phyloP scores from a whole-genome alignment of 2,329 filamentous ascomycete species.

The Fusarium tjaetaba region DNA sequence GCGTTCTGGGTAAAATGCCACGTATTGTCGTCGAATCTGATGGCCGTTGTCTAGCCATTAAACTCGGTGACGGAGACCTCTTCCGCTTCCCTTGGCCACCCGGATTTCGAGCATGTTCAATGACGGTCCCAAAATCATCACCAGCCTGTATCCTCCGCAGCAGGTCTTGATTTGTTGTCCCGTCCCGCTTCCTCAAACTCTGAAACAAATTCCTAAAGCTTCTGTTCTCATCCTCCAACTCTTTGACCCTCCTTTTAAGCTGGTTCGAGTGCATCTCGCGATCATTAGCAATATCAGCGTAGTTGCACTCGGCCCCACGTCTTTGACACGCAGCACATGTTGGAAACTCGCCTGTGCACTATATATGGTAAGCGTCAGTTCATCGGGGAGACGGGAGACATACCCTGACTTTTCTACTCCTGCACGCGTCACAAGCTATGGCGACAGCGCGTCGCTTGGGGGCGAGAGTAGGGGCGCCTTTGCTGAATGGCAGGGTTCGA shows the following conservation, averaged over 20 bases:
- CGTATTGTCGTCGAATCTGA: not conserved
- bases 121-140: not conserved
- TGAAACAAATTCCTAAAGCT: not conserved
- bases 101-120: too few relatives aligned
- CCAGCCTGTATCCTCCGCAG: not conserved
- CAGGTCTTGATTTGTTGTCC: not conserved
- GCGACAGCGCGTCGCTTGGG: not conserved
- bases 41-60: not conserved
- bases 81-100: not conserved
- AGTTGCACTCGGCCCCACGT: not conserved
- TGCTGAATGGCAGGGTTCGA: too few relatives aligned
- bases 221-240: not conserved
- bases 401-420: not conserved
- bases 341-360: not conserved
- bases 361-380: not conserved
- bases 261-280: not conserved
- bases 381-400: rapidly evolving
- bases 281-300: not conserved
- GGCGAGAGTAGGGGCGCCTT: not conserved
- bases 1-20: not conserved
- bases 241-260: not conserved
- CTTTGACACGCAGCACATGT: not conserved
- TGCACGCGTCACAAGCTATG: not conserved
- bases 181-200: not conserved
- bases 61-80: not conserved